Conservation (phyloP, 2,329 filamentous ascomycete genomes). For the Stachybotrys elegans region DNA sequence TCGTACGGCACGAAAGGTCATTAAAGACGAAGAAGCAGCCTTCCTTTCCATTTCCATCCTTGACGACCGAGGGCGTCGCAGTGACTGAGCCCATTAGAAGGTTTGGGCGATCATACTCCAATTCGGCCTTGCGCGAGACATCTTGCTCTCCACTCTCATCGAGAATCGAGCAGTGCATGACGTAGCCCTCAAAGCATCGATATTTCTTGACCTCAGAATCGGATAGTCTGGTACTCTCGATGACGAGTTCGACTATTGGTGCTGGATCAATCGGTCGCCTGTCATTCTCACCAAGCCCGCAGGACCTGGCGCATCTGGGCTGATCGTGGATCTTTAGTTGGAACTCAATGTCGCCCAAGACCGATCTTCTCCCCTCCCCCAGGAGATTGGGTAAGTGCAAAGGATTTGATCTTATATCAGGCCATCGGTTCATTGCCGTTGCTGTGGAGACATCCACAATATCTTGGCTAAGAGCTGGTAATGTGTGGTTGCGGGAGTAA, state of each 20-base stretch:
- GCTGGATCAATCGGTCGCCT: conserved; percentile 78
- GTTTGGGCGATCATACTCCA: conserved; percentile 67
- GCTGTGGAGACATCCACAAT: too few relatives aligned
- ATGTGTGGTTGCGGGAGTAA: too few relatives aligned
- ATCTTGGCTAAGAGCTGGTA: too few relatives aligned
- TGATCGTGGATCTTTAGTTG: conserved; percentile 62
- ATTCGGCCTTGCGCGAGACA: conserved; percentile 64
- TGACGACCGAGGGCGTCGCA: conserved; percentile 69
- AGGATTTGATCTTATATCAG: too few relatives aligned
- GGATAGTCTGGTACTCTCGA: conserved; percentile 52
- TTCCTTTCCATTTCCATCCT: conserved; percentile 66
- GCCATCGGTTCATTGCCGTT: too few relatives aligned
- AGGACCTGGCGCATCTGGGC: conserved; percentile 71
- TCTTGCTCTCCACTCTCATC: conserved; percentile 63
- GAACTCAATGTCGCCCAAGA: conserved; percentile 20
- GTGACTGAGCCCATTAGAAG: conserved; percentile 77
- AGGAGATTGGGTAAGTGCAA: conserved; percentile 25
- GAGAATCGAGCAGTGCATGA: conserved; percentile 73
- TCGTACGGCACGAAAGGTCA: conserved; percentile 73
- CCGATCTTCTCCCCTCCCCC: conserved; percentile 11
- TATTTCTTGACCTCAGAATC: conserved; percentile 46
- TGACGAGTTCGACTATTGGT: conserved; percentile 70
- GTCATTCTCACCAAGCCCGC: conserved; percentile 78
- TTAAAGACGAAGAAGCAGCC: conserved; percentile 85
- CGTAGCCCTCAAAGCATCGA: conserved; percentile 59